These are phyloP conservation scores for Cylindrodendrum hubeiense DNA, from an alignment of 2,329 filamentous ascomycete species.

Conservation along the genomic window DNA sequence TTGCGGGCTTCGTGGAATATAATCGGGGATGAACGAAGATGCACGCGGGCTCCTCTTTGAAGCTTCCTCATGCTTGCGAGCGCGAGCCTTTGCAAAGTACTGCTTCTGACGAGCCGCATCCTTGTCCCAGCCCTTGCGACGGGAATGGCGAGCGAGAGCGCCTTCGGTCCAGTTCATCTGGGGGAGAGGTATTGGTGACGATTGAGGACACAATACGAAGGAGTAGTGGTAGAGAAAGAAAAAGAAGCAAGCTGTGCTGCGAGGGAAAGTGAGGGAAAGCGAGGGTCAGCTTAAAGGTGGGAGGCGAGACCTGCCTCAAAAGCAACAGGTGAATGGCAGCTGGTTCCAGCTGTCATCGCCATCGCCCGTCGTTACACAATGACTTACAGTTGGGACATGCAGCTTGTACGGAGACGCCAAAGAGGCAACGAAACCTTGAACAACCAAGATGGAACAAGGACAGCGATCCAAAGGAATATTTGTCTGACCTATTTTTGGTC, in stretches of 20 bases:
- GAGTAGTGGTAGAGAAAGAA: not conserved
- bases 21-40: constrained; percentile 44
- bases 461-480: not conserved
- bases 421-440: not conserved
- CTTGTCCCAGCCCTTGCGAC: constrained; percentile 48
- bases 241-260: not conserved
- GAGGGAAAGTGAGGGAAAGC: not conserved
- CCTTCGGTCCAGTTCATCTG: constrained; percentile 59
- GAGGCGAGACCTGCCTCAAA: not conserved
- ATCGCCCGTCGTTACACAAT: not conserved
- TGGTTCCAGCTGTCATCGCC: not conserved
- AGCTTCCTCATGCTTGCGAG: constrained; percentile 31
- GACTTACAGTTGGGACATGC: not conserved
- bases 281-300: not conserved
- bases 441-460: not conserved
- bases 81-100: constrained; percentile 53
- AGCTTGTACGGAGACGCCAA: not conserved
- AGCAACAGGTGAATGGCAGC: not conserved
- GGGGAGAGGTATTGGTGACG: not conserved
- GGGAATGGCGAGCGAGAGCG: constrained; percentile 51
- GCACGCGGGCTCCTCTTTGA: constrained; percentile 11
- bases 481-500: not conserved
- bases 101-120: constrained; percentile 52
- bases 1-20: constrained; percentile 32
- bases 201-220: not conserved